Conservation (phyloP, 257 asterid genomes). For the Solanum megistacrolobum region DNA sequence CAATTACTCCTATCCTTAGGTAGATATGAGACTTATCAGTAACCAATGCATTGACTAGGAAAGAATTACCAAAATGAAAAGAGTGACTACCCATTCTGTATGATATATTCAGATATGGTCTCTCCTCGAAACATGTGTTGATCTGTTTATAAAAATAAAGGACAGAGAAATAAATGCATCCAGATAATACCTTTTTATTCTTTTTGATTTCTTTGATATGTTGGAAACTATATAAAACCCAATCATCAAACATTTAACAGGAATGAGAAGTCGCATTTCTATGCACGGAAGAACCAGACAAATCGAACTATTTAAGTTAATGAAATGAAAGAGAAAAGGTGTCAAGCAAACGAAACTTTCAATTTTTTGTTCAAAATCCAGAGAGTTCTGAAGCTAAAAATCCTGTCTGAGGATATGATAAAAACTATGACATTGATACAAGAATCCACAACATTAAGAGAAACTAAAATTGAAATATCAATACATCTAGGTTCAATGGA, state of each 20-base stretch:
- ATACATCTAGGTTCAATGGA: background rate
- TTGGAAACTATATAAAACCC: background rate
- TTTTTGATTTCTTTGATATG: background rate
- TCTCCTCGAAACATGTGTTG: background rate
- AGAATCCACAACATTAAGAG: background rate
- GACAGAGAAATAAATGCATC: background rate
- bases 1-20: background rate
- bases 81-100: background rate
- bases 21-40: background rate
- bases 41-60: background rate
- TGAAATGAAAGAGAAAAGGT: background rate
- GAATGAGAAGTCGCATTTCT: background rate
- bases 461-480: background rate
- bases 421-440: background rate
- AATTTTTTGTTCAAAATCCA: background rate
- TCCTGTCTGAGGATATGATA: background rate
- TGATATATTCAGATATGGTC: background rate
- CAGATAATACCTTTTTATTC: background rate
- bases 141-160: background rate
- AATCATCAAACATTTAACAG: background rate
- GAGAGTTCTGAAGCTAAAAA: background rate
- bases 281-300: background rate
- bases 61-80: background rate
- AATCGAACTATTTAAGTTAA: background rate
- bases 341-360: background rate